phyloP scores from a whole-genome alignment of 768 basidiomycete species.

The Phaffia australis region DNA sequence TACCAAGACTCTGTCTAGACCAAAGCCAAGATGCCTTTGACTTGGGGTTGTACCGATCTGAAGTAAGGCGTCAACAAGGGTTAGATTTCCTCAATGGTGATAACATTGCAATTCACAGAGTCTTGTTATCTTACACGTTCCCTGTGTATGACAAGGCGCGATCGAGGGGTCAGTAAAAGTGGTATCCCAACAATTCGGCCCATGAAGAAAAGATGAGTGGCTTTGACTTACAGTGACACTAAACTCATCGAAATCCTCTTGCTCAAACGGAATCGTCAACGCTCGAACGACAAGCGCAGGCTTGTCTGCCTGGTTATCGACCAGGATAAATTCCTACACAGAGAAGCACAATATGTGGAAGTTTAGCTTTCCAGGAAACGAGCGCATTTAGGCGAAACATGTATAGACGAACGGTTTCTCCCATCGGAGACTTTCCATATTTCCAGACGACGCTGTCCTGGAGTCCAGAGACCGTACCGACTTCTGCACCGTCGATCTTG shows the following conservation, averaged over 20 bases:
- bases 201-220: slow-evolving; percentile 23
- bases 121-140: too few species aligned
- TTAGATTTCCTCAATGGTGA: too few species aligned
- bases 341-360: neutral
- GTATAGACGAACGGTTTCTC: slow-evolving; percentile 8
- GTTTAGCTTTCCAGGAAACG: neutral
- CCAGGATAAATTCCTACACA: slow-evolving; percentile 18
- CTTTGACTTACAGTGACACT: slow-evolving; percentile 30
- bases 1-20: slow-evolving; percentile 35
- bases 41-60: slow-evolving; percentile 37
- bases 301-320: neutral
- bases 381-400: neutral
- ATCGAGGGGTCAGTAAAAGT: too few species aligned
- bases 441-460: slow-evolving; percentile 8
- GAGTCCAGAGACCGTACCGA: neutral
- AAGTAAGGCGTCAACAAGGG: neutral
- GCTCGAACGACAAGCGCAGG: slow-evolving; percentile 35
- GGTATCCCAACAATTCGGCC: too few species aligned
- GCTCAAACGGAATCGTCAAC: slow-evolving; percentile 37
- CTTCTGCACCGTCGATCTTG: neutral
- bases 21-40: slow-evolving; percentile 40
- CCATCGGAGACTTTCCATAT: slow-evolving; percentile 22
- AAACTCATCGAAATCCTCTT: slow-evolving; percentile 37
- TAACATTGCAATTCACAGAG: too few species aligned
- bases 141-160: too few species aligned